phyloP scores from a whole-genome alignment of 495 filamentous ascomycete genomes.

The Ascobolus immersus region DNA sequence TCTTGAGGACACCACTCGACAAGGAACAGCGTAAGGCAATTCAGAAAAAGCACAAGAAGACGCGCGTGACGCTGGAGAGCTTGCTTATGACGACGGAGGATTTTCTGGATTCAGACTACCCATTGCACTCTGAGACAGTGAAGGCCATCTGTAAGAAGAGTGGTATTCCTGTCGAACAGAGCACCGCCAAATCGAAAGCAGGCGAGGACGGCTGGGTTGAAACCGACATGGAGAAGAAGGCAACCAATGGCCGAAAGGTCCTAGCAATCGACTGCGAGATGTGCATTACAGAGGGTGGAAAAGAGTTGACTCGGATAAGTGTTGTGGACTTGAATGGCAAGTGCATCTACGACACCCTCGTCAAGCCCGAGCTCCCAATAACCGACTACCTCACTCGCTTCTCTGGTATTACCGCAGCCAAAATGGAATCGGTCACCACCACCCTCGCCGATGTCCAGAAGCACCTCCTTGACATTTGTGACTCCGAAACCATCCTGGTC shows the following conservation, averaged over 20 bases:
- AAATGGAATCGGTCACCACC: slow-evolving; percentile 57
- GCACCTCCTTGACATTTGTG: slow-evolving; percentile 44
- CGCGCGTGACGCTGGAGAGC: slow-evolving; percentile 32
- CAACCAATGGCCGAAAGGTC: slow-evolving; percentile 54
- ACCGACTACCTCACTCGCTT: slow-evolving; percentile 68
- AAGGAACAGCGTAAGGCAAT: slow-evolving; percentile 25
- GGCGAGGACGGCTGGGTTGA: slow-evolving; percentile 55
- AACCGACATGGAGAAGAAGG: slow-evolving; percentile 40
- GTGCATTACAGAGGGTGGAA: slow-evolving; percentile 54
- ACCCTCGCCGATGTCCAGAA: slow-evolving; percentile 62
- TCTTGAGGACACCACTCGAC: slow-evolving; percentile 44
- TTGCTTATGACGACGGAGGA: slow-evolving; percentile 44
- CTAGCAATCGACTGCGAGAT: slow-evolving; percentile 87
- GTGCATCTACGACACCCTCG: slow-evolving; percentile 61
- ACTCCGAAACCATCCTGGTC: slow-evolving; percentile 48
- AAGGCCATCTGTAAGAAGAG: slow-evolving; percentile 1
- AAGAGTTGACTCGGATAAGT: slow-evolving; percentile 68
- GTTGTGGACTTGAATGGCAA: slow-evolving; percentile 65
- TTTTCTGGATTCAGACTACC: slow-evolving; percentile 56
- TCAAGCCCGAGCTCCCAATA: slow-evolving; percentile 66
- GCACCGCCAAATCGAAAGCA: slow-evolving; percentile 11
- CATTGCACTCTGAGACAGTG: slow-evolving; percentile 51
- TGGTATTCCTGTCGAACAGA: slow-evolving; percentile 4
- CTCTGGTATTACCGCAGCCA: slow-evolving; percentile 72
- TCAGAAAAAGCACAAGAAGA: too few relatives aligned